Evolutionary conservation across 805 yeast species (phyloP).

Genomic region (Martiniozyma abietophila): DNA sequence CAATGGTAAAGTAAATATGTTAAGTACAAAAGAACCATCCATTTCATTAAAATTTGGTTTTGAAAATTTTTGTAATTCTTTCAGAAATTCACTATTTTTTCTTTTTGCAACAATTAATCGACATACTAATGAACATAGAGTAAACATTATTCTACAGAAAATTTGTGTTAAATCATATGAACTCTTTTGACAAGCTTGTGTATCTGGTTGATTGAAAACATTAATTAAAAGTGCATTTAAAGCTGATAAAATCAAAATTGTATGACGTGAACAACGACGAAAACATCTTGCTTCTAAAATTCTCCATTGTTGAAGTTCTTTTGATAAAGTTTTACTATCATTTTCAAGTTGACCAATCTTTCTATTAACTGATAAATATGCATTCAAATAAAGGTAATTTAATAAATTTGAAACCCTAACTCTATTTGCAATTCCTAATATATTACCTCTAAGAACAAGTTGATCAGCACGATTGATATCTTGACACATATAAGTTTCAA

Average conservation of each 20-base stretch:
- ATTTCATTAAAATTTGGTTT: not conserved
- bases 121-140: conserved; percentile 13
- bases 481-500: conserved; percentile 13
- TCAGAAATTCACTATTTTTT: not conserved
- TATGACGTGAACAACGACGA: conserved; percentile 13
- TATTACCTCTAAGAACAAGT: conserved; percentile 7
- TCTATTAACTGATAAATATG: conserved; percentile 8
- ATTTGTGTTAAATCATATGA: conserved; percentile 20
- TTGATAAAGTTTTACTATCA: not conserved
- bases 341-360: conserved; percentile 3
- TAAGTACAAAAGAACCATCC: conserved; percentile 7
- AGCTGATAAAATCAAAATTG: conserved; percentile 15
- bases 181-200: conserved; percentile 11
- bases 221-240: conserved; percentile 14
- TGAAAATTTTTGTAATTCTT: not conserved
- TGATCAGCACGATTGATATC: conserved; percentile 7
- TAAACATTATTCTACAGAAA: conserved; percentile 13
- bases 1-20: conserved; percentile 6
- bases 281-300: conserved; percentile 12
- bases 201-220: conserved; percentile 7
- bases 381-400: conserved; percentile 16
- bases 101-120: conserved; percentile 8
- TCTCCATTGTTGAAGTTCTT: conserved; percentile 10
- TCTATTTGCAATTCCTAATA: conserved; percentile 3
- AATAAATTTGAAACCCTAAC: conserved; percentile 15